Conservation (phyloP, 176 grass and related monocot species). For the Triticum turgidum region DNA sequence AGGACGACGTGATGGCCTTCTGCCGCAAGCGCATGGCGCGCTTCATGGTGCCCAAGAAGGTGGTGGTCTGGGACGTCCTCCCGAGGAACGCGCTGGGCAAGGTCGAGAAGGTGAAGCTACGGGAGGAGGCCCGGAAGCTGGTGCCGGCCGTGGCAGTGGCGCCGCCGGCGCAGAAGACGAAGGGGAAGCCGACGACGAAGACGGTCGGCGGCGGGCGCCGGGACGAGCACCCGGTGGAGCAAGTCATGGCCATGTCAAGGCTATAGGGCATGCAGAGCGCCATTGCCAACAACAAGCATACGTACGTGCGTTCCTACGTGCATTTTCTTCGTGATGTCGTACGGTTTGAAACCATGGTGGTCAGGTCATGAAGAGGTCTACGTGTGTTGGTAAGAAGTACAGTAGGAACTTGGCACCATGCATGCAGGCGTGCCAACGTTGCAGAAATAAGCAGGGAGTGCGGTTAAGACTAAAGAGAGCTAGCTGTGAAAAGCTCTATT, state of each 20-base stretch:
- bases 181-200: constrained; percentile 23
- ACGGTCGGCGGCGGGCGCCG: constrained; percentile 28
- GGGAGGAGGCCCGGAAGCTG: constrained; percentile 31
- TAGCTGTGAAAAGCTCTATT: neutral
- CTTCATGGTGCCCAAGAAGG: constrained; percentile 76
- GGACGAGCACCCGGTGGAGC: constrained; percentile 36
- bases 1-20: constrained; percentile 49
- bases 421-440: constrained; percentile 3
- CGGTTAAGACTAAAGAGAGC: neutral
- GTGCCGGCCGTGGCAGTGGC: neutral
- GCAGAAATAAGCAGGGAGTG: constrained; percentile 29
- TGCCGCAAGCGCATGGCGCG: constrained; percentile 47
- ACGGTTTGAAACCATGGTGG: neutral
- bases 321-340: neutral
- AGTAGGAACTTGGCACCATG: constrained; percentile 11
- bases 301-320: neutral
- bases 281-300: neutral
- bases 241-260: constrained; percentile 54
- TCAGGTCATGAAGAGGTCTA: neutral
- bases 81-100: constrained; percentile 60
- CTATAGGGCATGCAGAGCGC: constrained; percentile 25
- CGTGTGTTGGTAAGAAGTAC: neutral
- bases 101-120: constrained; percentile 63
- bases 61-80: constrained; percentile 35
- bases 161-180: constrained; percentile 29